Conservation (phyloP, 163 green algal genomes). For the Chloromonas sp. region DNA sequence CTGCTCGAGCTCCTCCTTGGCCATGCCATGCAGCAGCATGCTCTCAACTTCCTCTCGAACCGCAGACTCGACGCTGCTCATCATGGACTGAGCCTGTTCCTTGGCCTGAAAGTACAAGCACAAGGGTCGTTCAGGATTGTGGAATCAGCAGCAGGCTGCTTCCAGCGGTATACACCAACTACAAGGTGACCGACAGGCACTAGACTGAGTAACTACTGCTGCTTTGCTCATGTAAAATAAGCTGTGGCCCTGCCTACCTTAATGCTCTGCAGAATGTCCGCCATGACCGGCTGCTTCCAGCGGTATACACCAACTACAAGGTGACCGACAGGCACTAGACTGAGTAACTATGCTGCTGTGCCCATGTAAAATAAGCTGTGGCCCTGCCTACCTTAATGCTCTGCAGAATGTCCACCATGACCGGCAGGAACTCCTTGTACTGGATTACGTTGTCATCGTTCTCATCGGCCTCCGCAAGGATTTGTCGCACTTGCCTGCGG, state of each 20-base stretch:
- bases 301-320: too few relatives aligned
- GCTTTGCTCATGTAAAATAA: too few relatives aligned
- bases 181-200: too few relatives aligned
- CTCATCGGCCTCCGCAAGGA: constrained; percentile 58
- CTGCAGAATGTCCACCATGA: constrained; percentile 46
- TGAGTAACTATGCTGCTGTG: too few relatives aligned
- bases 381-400: constrained; percentile 24
- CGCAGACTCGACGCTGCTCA: constrained; percentile 14
- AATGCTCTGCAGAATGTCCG: constrained; percentile 39
- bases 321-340: too few relatives aligned
- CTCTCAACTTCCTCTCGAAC: constrained; percentile 35
- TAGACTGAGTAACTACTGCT: too few relatives aligned
- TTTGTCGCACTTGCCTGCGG: constrained; percentile 31
- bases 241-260: constrained; percentile 13
- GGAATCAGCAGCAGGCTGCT: too few relatives aligned
- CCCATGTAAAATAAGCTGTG: too few relatives aligned
- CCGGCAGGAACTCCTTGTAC: constrained; percentile 50
- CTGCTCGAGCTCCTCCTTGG: constrained; percentile 42
- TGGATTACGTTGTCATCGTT: constrained; percentile 56
- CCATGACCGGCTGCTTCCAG: constrained; percentile 24
- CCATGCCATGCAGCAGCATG: constrained; percentile 48
- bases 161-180: too few relatives aligned
- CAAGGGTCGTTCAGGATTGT: too few relatives aligned
- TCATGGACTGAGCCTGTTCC: constrained; percentile 19
- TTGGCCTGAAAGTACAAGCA: constrained; percentile 13